Percentiles rank a stretch among this genome's conserved stretches.
These are phyloP conservation scores for Macrolepiota fuliginosa DNA, from an alignment of 768 basidiomycete species.

Conservation along the genomic window DNA sequence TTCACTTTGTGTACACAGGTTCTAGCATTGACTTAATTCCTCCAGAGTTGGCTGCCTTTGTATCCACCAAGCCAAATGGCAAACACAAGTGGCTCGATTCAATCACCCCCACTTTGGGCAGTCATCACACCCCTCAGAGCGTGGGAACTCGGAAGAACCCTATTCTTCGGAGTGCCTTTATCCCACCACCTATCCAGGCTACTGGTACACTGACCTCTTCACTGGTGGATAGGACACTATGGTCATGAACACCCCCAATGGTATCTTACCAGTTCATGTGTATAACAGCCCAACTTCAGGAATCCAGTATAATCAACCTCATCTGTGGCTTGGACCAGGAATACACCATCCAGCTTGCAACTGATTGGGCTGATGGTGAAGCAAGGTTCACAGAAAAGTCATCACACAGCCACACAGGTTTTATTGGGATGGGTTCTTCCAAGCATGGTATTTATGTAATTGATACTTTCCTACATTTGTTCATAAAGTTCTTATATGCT, in stretches of 20 bases:
- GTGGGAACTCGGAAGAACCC: background rate
- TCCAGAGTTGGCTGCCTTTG: too few species aligned
- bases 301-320: too few species aligned
- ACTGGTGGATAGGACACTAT: background rate
- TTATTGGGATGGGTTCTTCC: background rate
- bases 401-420: background rate
- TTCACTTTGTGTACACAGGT: too few species aligned
- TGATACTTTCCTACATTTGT: background rate
- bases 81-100: background rate
- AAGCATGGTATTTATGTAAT: background rate
- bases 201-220: too few species aligned
- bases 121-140: too few species aligned
- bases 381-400: background rate
- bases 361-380: background rate
- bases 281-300: background rate
- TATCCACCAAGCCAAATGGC: background rate
- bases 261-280: background rate
- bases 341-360: background rate
- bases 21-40: too few species aligned
- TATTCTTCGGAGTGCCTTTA: background rate
- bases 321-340: background rate
- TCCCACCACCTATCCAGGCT: background rate
- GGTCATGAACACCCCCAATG: background rate
- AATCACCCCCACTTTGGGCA: too few species aligned
- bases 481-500: background rate